These are phyloP conservation scores for Kappamyces sp. DNA, from an alignment of 192 early-diverging fungal genomes.

Conservation along the genomic window DNA sequence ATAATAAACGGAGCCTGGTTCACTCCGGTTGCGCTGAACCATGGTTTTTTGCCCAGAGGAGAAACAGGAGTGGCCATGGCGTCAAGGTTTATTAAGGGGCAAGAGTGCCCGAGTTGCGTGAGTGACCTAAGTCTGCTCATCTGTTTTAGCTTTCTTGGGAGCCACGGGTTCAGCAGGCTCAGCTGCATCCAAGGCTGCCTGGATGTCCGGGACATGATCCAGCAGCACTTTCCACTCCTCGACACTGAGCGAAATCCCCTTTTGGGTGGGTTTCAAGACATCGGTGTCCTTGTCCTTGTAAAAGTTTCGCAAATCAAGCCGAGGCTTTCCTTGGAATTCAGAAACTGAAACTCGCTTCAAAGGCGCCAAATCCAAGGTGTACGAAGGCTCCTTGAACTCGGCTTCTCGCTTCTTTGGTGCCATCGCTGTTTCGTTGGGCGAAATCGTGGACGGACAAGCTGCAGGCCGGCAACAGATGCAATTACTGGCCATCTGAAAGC, in stretches of 20 bases:
- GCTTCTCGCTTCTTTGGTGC: too few relatives aligned
- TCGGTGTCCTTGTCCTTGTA: conserved; percentile 13
- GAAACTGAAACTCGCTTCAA: conserved; percentile 10
- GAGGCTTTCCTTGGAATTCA: conserved; percentile 3
- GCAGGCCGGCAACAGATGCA: too few relatives aligned
- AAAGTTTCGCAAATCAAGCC: conserved; percentile 17
- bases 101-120: too few relatives aligned
- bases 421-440: too few relatives aligned
- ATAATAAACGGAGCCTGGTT: conserved; percentile 44
- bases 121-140: too few relatives aligned
- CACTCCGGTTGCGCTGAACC: conserved; percentile 37
- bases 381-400: too few relatives aligned
- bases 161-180: too few relatives aligned
- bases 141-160: too few relatives aligned
- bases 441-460: too few relatives aligned
- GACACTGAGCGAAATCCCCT: conserved; percentile 12
- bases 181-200: not conserved
- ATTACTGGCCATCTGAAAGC: too few relatives aligned
- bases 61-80: too few relatives aligned
- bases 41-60: not conserved
- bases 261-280: conserved; percentile 13
- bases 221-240: conserved; percentile 13
- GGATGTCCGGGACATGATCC: conserved; percentile 2
- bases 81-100: too few relatives aligned
- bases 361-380: not conserved